Percentiles rank a stretch among this genome's conserved stretches.
Evolutionary conservation across 1,284 basidiomycete species (phyloP).

Genomic region (Ustilago nuda): DNA sequence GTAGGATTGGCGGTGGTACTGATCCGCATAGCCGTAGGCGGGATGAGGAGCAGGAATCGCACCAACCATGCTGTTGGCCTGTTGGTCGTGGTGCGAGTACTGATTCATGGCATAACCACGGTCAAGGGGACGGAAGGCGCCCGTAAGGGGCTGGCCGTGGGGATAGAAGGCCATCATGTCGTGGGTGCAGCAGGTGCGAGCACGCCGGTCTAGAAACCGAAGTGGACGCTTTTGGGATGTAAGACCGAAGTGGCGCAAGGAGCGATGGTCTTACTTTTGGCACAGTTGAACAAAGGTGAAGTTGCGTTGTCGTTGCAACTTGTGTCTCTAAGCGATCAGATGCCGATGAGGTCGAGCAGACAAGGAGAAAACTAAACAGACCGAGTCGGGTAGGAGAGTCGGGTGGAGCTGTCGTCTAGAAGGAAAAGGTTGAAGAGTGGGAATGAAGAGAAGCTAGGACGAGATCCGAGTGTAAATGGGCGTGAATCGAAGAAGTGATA

Average conservation of each 20-base stretch:
- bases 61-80: conserved; percentile 7
- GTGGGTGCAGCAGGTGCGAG: conserved; percentile 13
- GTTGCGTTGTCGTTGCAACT: neutral
- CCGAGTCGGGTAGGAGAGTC: neutral
- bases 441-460: neutral
- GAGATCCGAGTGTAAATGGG: neutral
- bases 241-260: conserved; percentile 8
- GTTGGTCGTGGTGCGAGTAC: conserved; percentile 30
- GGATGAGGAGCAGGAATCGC: conserved; percentile 7
- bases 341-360: neutral
- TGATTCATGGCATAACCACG: conserved; percentile 15
- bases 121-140: conserved; percentile 20
- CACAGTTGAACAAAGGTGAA: neutral
- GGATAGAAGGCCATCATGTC: conserved; percentile 31
- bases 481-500: neutral
- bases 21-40: conserved; percentile 26
- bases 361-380: neutral
- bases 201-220: conserved; percentile 23
- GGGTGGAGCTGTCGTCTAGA: neutral
- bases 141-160: conserved; percentile 20
- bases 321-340: neutral
- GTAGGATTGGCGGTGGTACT: conserved; percentile 29
- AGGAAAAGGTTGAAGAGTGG: neutral
- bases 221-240: conserved; percentile 30
- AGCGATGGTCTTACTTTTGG: conserved; percentile 8